Conservation (phyloP, 2,329 filamentous ascomycete species). For the Pseudogymnoascus sp. region DNA sequence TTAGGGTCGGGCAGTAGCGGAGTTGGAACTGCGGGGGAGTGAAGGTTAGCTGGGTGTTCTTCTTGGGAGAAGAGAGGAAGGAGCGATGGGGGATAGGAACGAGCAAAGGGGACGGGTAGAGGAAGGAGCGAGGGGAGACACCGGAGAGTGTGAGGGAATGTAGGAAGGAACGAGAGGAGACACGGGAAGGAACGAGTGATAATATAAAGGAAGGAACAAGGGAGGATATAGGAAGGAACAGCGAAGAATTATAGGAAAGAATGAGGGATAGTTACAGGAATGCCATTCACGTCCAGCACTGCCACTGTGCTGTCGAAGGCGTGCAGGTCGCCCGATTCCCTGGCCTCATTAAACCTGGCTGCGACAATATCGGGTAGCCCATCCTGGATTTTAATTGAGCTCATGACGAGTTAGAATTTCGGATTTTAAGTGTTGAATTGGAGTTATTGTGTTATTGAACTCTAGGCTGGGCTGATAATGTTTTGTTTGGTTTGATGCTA, state of each 20-base stretch:
- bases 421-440: background rate
- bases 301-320: background rate
- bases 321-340: background rate
- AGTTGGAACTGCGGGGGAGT: slow-evolving; percentile 55
- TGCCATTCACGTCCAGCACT: background rate
- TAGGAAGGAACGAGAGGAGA: background rate
- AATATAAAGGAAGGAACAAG: background rate
- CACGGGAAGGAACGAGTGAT: background rate
- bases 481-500: background rate
- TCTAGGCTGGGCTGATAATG: background rate
- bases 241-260: background rate
- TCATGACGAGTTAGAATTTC: background rate
- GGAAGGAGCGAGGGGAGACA: background rate
- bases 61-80: background rate
- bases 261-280: background rate
- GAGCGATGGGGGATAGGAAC: background rate
- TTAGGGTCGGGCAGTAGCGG: slow-evolving; percentile 60
- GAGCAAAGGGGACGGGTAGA: background rate
- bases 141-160: background rate
- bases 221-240: background rate
- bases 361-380: background rate
- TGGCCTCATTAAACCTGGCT: background rate
- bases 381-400: background rate
- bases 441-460: background rate
- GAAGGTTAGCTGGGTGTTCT: background rate